These are phyloP conservation scores for Arthrocladium fulminans DNA, from an alignment of 2,329 filamentous ascomycete genomes.

Conservation along the genomic window DNA sequence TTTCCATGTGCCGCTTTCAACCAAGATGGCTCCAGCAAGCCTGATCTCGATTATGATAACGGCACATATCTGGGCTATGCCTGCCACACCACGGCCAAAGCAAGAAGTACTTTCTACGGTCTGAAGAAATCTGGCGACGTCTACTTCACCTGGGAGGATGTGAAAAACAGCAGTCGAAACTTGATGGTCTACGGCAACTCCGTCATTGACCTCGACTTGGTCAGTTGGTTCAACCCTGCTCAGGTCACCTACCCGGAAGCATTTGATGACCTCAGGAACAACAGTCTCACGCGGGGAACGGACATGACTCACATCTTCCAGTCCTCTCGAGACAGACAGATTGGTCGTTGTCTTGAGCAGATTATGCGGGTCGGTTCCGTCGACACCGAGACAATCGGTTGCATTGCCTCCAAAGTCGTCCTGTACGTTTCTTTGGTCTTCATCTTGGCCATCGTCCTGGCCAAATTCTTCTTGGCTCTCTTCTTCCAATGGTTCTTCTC, in stretches of 20 bases:
- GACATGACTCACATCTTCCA: slow-evolving; percentile 88
- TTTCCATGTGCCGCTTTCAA: slow-evolving; percentile 89
- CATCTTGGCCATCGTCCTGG: slow-evolving; percentile 77
- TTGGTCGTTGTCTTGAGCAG: slow-evolving; percentile 80
- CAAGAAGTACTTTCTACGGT: slow-evolving; percentile 67
- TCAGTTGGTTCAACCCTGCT: slow-evolving; percentile 79
- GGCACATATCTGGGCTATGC: slow-evolving; percentile 64
- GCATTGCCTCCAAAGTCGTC: slow-evolving; percentile 94
- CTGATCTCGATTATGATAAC: slow-evolving; percentile 53
- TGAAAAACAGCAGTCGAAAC: slow-evolving; percentile 80
- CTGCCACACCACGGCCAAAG: slow-evolving; percentile 68
- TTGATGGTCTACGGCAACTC: slow-evolving; percentile 89
- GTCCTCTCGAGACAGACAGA: slow-evolving; percentile 63
- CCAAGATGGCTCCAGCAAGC: slow-evolving; percentile 76
- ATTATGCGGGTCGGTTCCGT: slow-evolving; percentile 94
- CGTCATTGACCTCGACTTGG: slow-evolving; percentile 79
- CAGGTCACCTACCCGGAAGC: slow-evolving; percentile 67
- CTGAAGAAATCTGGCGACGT: slow-evolving; percentile 70
- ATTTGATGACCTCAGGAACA: slow-evolving; percentile 72
- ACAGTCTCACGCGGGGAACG: slow-evolving; percentile 63
- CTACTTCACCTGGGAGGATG: slow-evolving; percentile 91
- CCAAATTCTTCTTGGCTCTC: slow-evolving; percentile 81
- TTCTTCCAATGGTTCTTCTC: slow-evolving; percentile 96
- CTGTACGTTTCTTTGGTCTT: slow-evolving; percentile 87
- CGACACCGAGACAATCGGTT: slow-evolving; percentile 91